Percentiles rank a stretch among this genome's conserved stretches.
phyloP scores from a whole-genome alignment of 139 green algal species.

The Micromonas commoda region DNA sequence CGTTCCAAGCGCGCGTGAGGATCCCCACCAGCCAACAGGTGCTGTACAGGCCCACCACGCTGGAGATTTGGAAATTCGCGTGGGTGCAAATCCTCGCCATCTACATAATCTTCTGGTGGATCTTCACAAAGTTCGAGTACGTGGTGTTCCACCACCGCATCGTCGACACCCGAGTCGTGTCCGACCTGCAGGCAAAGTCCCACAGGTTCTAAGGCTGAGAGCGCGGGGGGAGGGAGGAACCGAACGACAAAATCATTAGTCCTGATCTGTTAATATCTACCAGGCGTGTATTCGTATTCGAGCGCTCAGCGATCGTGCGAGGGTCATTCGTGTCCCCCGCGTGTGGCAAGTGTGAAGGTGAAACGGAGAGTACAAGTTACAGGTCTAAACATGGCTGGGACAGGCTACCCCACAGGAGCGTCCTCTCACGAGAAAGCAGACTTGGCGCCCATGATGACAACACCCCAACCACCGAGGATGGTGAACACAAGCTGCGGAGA shows the following conservation, averaged over 20 bases:
- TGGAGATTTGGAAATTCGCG: background rate
- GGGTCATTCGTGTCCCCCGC: too few relatives aligned
- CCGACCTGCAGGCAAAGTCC: background rate
- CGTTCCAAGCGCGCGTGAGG: background rate
- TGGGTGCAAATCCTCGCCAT: background rate
- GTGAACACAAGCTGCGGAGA: conserved; percentile 5
- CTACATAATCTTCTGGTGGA: background rate
- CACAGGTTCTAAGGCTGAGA: background rate
- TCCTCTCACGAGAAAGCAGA: background rate
- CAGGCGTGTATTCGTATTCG: too few relatives aligned
- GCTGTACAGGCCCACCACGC: background rate
- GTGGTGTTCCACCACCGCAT: background rate
- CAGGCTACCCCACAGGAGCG: background rate
- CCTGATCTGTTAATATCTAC: too few relatives aligned
- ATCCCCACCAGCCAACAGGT: background rate
- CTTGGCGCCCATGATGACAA: conserved; percentile 15
- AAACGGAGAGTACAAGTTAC: too few relatives aligned
- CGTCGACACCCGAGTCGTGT: background rate
- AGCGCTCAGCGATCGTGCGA: too few relatives aligned
- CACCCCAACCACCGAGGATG: conserved; percentile 12
- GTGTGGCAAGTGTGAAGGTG: too few relatives aligned
- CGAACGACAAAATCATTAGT: background rate
- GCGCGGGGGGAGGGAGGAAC: background rate
- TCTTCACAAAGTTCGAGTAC: background rate
- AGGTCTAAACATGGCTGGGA: too few relatives aligned